phyloP scores from a whole-genome alignment of 305 asterid genomes.

The Fraxinus ornus region DNA sequence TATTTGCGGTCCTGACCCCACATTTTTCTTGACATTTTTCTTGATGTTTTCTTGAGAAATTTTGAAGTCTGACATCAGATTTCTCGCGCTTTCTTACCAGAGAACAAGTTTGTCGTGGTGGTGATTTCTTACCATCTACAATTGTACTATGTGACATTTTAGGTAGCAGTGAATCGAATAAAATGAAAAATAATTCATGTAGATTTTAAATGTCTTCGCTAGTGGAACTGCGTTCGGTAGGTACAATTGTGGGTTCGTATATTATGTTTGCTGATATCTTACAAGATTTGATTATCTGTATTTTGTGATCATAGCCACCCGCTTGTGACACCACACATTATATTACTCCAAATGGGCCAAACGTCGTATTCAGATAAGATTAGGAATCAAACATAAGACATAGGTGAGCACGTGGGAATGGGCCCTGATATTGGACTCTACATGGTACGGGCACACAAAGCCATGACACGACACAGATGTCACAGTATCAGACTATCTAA shows the following conservation, averaged over 20 bases:
- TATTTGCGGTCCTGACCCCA: background rate
- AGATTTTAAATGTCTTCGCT: background rate
- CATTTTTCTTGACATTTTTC: background rate
- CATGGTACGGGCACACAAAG: conserved; percentile 19
- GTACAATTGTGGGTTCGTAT: background rate
- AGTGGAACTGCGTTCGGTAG: background rate
- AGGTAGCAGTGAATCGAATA: background rate
- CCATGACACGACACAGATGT: conserved; percentile 17
- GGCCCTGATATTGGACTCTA: conserved; percentile 18
- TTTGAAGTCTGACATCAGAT: too few relatives aligned
- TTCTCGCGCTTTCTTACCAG: too few relatives aligned
- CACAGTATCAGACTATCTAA: background rate
- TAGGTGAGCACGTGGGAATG: conserved; percentile 33
- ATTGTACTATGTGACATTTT: background rate
- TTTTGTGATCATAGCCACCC: background rate
- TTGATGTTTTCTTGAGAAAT: too few relatives aligned
- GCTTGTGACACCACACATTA: background rate
- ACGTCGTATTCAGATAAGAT: conserved; percentile 26
- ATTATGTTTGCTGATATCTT: background rate
- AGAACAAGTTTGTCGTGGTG: too few relatives aligned
- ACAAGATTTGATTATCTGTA: background rate
- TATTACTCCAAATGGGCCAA: background rate
- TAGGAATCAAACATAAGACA: conserved; percentile 29
- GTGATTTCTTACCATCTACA: background rate
- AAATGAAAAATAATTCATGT: background rate